Evolutionary conservation across 768 basidiomycete species (phyloP), one percentile per base, ranked within the genome.

Genomic region (Suillus bovinus): DNA sequence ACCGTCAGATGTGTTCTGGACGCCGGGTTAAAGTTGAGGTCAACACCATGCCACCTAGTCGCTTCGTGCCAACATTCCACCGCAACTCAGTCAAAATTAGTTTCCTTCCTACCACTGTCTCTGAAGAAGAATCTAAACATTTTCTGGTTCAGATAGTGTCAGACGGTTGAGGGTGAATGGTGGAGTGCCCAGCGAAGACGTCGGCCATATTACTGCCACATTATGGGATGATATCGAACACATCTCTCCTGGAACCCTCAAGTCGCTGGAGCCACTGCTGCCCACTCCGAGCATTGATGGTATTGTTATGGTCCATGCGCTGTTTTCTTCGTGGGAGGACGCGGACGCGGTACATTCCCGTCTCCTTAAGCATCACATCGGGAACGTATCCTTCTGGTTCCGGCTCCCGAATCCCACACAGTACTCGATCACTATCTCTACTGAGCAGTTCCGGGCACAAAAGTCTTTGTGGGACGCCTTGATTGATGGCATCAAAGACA

Each of bases 391-490:
- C 20, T 63, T 84, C 39, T 77, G 76, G 61, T 65, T 80, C 22
- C 75, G 74, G 33, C 80, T 84, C 52, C 82, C 83, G 0, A 75
- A 80, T 64, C 81, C 84, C 1, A 75, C 83, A 64, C 74, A 81
- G 55, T 88, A 86, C 70, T 76, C 77, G 16, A 80, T 85, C 46
- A 75, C 71, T 31, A 80, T 87, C 49, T 77, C 83, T 1, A 56
- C 63, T 11, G 78, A 76, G 31, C 86, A 87, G 62, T 84, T 83
- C 70, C 69, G 72, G 27, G 81, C 84, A 5, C 85, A 87, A 70
- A 80, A 72, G 60, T 69, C 63, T 2, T 75, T 77, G 24, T 87
- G 85, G 86, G 76, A 82, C 38, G 70, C 76, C 9, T 71, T 88
- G 39, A 64, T 74, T 0, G 70, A 71, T 16, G 64, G 70, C 29